phyloP scores from a whole-genome alignment of 495 filamentous ascomycete species.

The Xylaria telfairii region DNA sequence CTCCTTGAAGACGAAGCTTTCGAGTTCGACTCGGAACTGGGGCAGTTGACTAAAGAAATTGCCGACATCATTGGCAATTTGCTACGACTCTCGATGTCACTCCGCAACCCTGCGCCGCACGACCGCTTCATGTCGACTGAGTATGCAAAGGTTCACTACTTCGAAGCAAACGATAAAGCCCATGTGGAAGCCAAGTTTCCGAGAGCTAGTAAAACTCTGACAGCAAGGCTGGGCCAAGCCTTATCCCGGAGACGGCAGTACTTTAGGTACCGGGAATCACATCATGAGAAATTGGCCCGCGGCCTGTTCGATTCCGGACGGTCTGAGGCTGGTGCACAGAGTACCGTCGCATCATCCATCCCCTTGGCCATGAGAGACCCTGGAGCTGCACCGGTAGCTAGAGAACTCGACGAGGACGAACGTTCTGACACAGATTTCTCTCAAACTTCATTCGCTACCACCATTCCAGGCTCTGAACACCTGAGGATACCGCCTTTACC shows the following conservation, averaged over 20 bases:
- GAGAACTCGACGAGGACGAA: conserved; percentile 29
- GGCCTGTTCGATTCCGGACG: conserved; percentile 24
- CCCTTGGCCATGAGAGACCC: neutral
- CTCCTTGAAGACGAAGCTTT: neutral
- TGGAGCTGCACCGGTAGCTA: neutral
- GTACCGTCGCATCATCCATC: conserved; percentile 19
- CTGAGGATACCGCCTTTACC: conserved; percentile 31
- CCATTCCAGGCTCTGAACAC: conserved; percentile 3
- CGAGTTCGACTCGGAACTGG: conserved; percentile 11
- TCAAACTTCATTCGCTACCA: conserved; percentile 32
- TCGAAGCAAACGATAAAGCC: conserved; percentile 1
- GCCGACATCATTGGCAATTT: conserved; percentile 22
- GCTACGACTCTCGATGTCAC: conserved; percentile 32
- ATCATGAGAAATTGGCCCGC: conserved; percentile 41
- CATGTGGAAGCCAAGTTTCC: conserved; percentile 14
- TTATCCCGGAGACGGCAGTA: conserved; percentile 44
- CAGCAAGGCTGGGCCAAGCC: conserved; percentile 43
- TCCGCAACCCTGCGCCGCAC: conserved; percentile 37
- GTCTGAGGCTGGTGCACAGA: conserved; percentile 9
- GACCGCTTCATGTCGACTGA: conserved; percentile 30
- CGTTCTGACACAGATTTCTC: conserved; percentile 30
- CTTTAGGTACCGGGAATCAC: conserved; percentile 46
- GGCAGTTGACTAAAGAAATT: conserved; percentile 28
- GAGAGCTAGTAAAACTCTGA: conserved; percentile 23
- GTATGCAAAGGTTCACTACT: conserved; percentile 21